These are phyloP conservation scores for Plasmodium berghei DNA, from an alignment of 169 alveolate species.

Conservation along the genomic window DNA sequence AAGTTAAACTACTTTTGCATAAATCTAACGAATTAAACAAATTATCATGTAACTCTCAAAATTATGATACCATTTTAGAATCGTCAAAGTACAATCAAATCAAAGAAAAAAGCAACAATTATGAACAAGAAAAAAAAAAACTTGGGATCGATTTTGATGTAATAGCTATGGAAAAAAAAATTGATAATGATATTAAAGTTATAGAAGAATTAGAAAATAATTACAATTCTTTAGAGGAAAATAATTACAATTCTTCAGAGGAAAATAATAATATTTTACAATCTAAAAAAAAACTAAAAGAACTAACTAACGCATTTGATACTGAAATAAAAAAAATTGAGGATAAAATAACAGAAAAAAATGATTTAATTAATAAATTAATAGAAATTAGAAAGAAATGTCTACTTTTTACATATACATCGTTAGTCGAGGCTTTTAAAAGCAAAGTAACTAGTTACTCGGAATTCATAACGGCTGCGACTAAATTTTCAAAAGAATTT, in stretches of 20 bases:
- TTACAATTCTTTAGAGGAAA: background rate
- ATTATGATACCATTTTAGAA: constrained; percentile 14
- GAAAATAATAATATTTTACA: background rate
- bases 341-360: background rate
- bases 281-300: background rate
- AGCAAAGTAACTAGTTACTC: background rate
- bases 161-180: background rate
- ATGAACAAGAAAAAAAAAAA: background rate
- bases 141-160: background rate
- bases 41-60: background rate
- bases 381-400: background rate
- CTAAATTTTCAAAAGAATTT: background rate
- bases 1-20: background rate
- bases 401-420: background rate
- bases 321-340: constrained; percentile 4
- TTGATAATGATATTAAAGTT: background rate
- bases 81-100: background rate
- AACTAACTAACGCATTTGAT: background rate
- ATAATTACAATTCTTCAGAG: background rate
- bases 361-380: background rate
- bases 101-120: background rate
- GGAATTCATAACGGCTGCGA: background rate
- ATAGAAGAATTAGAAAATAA: background rate
- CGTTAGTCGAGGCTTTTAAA: background rate
- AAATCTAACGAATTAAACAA: background rate